These are phyloP conservation scores for Yamadazyma phyllophila DNA, from an alignment of 805 yeast species.

Conservation along the genomic window DNA sequence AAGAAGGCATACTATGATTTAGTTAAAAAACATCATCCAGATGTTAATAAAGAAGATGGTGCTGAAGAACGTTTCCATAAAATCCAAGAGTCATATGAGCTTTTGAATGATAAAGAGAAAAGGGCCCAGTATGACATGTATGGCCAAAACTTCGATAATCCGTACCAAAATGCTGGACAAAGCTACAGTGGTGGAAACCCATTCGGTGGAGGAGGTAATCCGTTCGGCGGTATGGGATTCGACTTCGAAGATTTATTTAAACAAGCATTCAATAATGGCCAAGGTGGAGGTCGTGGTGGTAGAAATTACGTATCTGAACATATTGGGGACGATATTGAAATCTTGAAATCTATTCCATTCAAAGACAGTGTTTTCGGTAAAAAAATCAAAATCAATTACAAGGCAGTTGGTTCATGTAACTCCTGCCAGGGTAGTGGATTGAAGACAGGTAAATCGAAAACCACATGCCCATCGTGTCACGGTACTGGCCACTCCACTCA, in stretches of 20 bases:
- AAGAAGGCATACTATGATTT: constrained; percentile 91
- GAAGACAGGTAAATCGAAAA: constrained; percentile 68
- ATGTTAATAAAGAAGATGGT: constrained; percentile 85
- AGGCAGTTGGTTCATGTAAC: constrained; percentile 71
- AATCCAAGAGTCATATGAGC: constrained; percentile 91
- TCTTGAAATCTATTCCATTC: constrained; percentile 68
- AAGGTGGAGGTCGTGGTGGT: constrained; percentile 32
- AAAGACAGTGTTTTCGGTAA: constrained; percentile 88
- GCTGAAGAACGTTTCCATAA: constrained; percentile 90
- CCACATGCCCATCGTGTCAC: constrained; percentile 82
- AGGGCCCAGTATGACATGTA: constrained; percentile 87
- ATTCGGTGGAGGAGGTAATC: constrained; percentile 43
- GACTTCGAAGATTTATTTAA: constrained; percentile 45
- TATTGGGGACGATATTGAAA: constrained; percentile 87
- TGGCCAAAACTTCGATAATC: constrained; percentile 82
- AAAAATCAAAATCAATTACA: constrained; percentile 62
- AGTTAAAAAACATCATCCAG: constrained; percentile 95
- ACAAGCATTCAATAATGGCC: constrained; percentile 48
- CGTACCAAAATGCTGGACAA: constrained; percentile 43
- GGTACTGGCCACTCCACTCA: constrained; percentile 93
- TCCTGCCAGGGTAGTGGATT: constrained; percentile 86
- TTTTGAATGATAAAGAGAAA: constrained; percentile 80
- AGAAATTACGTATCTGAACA: constrained; percentile 65
- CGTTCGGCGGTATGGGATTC: constrained; percentile 53
- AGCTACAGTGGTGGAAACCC: constrained; percentile 43